These are phyloP conservation scores for Neurospora discreta DNA, from an alignment of 495 filamentous ascomycete genomes.

Conservation along the genomic window DNA sequence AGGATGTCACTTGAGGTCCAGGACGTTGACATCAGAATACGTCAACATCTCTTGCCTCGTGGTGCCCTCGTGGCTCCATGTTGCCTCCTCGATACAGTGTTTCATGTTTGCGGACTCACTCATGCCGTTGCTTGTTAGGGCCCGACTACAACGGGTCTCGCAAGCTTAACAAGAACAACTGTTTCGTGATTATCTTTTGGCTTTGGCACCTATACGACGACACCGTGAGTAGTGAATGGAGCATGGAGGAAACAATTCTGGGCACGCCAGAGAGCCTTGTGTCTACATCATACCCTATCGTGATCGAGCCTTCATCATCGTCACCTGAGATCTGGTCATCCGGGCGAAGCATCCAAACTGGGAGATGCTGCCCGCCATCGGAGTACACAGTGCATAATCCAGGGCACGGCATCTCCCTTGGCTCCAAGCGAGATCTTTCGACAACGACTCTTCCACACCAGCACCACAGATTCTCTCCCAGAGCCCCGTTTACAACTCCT, in stretches of 20 bases:
- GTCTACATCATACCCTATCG: not conserved
- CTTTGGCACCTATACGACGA: not conserved
- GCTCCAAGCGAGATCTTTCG: not conserved
- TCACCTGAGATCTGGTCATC: not conserved
- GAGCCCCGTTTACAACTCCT: too few species aligned
- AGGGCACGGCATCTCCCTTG: not conserved
- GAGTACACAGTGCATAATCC: not conserved
- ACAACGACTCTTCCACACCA: not conserved
- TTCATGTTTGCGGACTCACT: not conserved
- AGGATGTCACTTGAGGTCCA: not conserved
- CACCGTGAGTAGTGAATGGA: not conserved
- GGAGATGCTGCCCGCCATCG: not conserved
- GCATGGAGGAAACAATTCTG: not conserved
- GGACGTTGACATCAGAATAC: not conserved
- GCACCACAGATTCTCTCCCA: not conserved
- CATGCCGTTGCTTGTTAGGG: not conserved
- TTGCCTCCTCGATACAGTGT: not conserved
- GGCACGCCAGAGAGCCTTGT: not conserved
- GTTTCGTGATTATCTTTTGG: not conserved
- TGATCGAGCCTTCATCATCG: not conserved
- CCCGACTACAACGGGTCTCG: not conserved
- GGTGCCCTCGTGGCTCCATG: not conserved
- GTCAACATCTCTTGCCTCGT: not conserved
- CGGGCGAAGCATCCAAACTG: not conserved
- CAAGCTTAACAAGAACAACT: not conserved